Conservation (phyloP, 257 asterid genomes). For the Penstemon eatonii region DNA sequence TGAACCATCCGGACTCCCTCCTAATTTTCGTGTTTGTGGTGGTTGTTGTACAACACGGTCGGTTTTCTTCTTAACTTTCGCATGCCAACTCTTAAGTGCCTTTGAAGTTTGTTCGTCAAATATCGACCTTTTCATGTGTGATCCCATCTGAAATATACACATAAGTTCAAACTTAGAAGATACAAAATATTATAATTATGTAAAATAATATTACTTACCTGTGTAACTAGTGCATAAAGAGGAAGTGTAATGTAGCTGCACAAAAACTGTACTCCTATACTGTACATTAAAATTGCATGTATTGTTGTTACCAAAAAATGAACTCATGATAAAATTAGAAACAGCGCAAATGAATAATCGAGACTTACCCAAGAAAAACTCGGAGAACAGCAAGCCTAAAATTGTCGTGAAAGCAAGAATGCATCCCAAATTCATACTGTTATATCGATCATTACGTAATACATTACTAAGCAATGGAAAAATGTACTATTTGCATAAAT, state of each 20-base stretch:
- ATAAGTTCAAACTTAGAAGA: neutral
- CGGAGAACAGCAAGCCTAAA: slow-evolving; percentile 59
- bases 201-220: slow-evolving; percentile 44
- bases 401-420: slow-evolving; percentile 79
- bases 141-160: slow-evolving; percentile 63
- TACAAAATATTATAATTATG: neutral
- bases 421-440: slow-evolving; percentile 90
- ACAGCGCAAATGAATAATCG: neutral
- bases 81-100: slow-evolving; percentile 88
- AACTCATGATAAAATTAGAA: neutral
- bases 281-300: slow-evolving; percentile 33
- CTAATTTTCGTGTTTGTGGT: slow-evolving; percentile 39
- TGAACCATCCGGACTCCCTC: slow-evolving; percentile 48
- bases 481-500: neutral
- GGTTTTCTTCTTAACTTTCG: slow-evolving; percentile 56
- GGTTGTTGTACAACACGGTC: slow-evolving; percentile 1
- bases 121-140: slow-evolving; percentile 81
- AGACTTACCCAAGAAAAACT: slow-evolving; percentile 74
- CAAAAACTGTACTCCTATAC: slow-evolving; percentile 69
- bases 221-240: slow-evolving; percentile 91
- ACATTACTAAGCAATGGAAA: neutral
- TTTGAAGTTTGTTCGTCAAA: slow-evolving; percentile 92
- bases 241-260: slow-evolving; percentile 98
- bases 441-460: neutral
- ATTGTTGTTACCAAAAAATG: neutral